These are phyloP conservation scores for Apiospora sp. DNA, from an alignment of 2,329 filamentous ascomycete genomes.

Conservation along the genomic window DNA sequence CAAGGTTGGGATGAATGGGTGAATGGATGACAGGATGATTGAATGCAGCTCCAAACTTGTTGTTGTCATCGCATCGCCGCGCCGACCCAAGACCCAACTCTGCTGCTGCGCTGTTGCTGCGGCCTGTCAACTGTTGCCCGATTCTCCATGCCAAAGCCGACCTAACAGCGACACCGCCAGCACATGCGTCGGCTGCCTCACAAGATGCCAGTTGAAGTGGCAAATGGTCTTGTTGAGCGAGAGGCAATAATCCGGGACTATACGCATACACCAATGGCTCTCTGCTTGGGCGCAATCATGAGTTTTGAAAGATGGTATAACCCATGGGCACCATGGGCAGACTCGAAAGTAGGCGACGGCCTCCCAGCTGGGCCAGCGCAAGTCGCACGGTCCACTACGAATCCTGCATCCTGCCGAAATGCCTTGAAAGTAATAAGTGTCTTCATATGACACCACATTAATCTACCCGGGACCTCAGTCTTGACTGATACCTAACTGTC, in stretches of 20 bases:
- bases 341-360: slow-evolving; percentile 10
- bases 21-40: background rate
- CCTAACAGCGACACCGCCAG: slow-evolving; percentile 31
- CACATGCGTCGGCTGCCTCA: slow-evolving; percentile 23
- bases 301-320: background rate
- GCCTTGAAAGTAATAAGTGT: background rate
- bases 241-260: slow-evolving; percentile 22
- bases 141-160: slow-evolving; percentile 27
- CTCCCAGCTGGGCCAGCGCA: slow-evolving; percentile 16
- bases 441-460: background rate
- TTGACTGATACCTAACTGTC: background rate
- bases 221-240: slow-evolving; percentile 28
- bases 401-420: slow-evolving; percentile 2
- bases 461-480: background rate
- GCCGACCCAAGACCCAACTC: background rate
- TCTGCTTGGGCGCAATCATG: background rate
- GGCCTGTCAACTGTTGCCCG: slow-evolving; percentile 29
- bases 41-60: slow-evolving; percentile 4
- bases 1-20: background rate
- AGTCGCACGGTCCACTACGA: slow-evolving; percentile 13
- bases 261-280: slow-evolving; percentile 9
- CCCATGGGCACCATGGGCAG: background rate
- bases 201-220: slow-evolving; percentile 23
- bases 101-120: slow-evolving; percentile 4
- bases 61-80: background rate